Base-by-base conservation (phyloP, 345 rosid genomes). In the Stellera chamaejasme region DNA sequence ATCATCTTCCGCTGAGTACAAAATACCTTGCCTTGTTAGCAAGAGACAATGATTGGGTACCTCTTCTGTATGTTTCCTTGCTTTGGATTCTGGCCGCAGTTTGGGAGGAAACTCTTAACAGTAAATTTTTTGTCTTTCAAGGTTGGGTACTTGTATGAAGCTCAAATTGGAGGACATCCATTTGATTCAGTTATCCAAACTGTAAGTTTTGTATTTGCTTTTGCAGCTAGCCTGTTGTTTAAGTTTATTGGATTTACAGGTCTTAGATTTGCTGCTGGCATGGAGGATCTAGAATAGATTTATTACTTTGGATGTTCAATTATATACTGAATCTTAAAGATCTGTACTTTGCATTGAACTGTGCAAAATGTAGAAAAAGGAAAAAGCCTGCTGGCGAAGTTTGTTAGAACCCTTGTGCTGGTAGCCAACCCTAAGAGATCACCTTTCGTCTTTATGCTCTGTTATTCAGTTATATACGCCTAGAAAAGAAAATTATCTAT, bases 31-130 rank as follows among this genome's bases (percentile, higher is more conserved):
- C 88, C 52, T 63, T 79, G 52, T 78, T 93, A 65, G 99, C 99
- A 59, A 80, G 78, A 80, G 99, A 93, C 67, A 93, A 84, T 82
- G 99, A 93, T 64, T 93, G 99, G 99, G 99, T 93, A 84, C 55
- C 68, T 65, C 39, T 58, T 53, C 62, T 47, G 60, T 66, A 43
- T 56, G 51, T 67, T 45, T 44, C 44, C 13, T 41, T 47, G 27
- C 27, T 50, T 41, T 62, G 54, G 47, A 41, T 49, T 52, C 23
- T 47, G 56, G 10, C 28, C 14, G 46, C 3, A 25, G 26, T 55
- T 70, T 56, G 43, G 56, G 48, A 43, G 48, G 50, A 46, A 48
- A 48, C 45, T 60, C 61, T 72, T 71, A 32, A 79, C 44, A 25
- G 59, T 68, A 16, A 32, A 46, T 27, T 25, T 65, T 27, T 74